phyloP scores from a whole-genome alignment of 2,329 filamentous ascomycete species.

The Trichoderma aggressivum region DNA sequence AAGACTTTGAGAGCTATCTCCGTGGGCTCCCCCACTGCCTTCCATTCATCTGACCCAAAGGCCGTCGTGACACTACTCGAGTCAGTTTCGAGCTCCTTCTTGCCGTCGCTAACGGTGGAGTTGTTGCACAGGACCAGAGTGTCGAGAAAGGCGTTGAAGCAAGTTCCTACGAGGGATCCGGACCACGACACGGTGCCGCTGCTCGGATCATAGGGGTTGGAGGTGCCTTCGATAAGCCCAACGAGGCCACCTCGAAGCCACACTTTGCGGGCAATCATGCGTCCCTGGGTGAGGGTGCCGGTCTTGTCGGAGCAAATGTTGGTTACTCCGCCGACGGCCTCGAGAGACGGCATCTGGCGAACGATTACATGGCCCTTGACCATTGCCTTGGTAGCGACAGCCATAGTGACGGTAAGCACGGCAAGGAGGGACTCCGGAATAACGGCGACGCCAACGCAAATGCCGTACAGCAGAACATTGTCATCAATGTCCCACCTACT shows the following conservation, averaged over 20 bases:
- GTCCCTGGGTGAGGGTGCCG: slow-evolving; percentile 62
- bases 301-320: slow-evolving; percentile 71
- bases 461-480: slow-evolving; percentile 59
- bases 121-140: slow-evolving; percentile 63
- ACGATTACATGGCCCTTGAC: slow-evolving; percentile 63
- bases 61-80: slow-evolving; percentile 46
- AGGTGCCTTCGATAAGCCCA: slow-evolving; percentile 52
- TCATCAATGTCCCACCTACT: slow-evolving; percentile 52
- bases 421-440: slow-evolving; percentile 66
- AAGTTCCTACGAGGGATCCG: slow-evolving; percentile 38
- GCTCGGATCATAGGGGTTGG: slow-evolving; percentile 59
- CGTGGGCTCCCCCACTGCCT: slow-evolving; percentile 63
- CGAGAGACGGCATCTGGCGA: slow-evolving; percentile 61
- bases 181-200: slow-evolving; percentile 51
- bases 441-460: slow-evolving; percentile 60
- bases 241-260: slow-evolving; percentile 56
- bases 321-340: slow-evolving; percentile 66
- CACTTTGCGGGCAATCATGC: slow-evolving; percentile 62
- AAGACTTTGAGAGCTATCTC: slow-evolving; percentile 74
- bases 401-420: slow-evolving; percentile 69
- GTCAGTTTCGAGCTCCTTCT: slow-evolving; percentile 45
- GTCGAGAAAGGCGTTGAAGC: slow-evolving; percentile 47
- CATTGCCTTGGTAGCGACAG: slow-evolving; percentile 63
- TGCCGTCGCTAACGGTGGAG: slow-evolving; percentile 46
- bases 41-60: slow-evolving; percentile 49